Conservation (phyloP, 768 basidiomycete species). For the Russula vinacea region DNA sequence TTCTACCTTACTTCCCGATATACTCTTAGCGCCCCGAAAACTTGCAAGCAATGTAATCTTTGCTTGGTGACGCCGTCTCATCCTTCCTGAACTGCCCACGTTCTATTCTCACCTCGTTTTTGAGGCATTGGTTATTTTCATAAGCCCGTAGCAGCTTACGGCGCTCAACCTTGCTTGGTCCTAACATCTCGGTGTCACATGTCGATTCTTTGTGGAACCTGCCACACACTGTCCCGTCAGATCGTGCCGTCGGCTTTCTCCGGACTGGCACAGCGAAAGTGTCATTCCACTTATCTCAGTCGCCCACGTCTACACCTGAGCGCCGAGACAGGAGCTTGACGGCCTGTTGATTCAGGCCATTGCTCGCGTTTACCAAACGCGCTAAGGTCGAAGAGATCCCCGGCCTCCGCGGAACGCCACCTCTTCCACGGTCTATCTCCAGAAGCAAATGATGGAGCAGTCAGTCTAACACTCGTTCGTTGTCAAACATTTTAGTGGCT, state of each 20-base stretch:
- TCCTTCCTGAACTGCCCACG: slow-evolving; percentile 4
- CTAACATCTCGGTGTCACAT: slow-evolving; percentile 5
- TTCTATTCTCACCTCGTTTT: not conserved
- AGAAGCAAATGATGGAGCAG: slow-evolving; percentile 13
- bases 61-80: slow-evolving; percentile 13
- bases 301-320: not conserved
- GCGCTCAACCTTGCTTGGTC: not conserved
- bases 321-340: slow-evolving; percentile 12
- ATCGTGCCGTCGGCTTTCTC: slow-evolving; percentile 14
- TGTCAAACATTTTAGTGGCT: slow-evolving; percentile 17
- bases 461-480: slow-evolving; percentile 4
- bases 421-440: slow-evolving; percentile 21
- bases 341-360: slow-evolving; percentile 6
- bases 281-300: slow-evolving; percentile 12
- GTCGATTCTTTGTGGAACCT: slow-evolving; percentile 12
- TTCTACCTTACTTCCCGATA: slow-evolving; percentile 25
- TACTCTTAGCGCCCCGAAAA: slow-evolving; percentile 13
- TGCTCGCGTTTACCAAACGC: not conserved
- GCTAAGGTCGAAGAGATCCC: slow-evolving; percentile 14
- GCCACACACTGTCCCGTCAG: slow-evolving; percentile 8
- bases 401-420: slow-evolving; percentile 26
- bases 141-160: not conserved
- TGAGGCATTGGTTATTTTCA: not conserved
- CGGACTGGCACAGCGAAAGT: slow-evolving; percentile 6
- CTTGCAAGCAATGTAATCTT: slow-evolving; percentile 11